Evolutionary conservation across 2,329 filamentous ascomycete species (phyloP).

Genomic region (Penicillium sp.): DNA sequence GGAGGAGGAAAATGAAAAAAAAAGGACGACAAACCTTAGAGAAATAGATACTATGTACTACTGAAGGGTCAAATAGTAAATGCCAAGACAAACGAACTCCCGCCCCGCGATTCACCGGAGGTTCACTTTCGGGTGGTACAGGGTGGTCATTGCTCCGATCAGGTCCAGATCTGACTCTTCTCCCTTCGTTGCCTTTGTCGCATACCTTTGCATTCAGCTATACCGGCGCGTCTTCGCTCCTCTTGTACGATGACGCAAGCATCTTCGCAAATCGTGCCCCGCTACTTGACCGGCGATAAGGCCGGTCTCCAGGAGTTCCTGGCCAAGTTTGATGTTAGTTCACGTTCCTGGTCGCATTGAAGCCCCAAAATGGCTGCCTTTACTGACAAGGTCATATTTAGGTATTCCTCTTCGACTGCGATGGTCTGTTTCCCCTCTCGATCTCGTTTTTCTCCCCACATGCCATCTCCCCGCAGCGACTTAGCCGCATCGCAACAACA

Average conservation of each 20-base stretch:
- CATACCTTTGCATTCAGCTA: background rate
- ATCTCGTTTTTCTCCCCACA: constrained; percentile 5
- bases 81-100: constrained; percentile 3
- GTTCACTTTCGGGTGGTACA: constrained; percentile 20
- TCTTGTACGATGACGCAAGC: constrained; percentile 12
- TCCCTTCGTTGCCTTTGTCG: background rate
- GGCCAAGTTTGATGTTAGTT: constrained; percentile 83
- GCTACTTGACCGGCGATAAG: constrained; percentile 75
- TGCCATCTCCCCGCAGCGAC: background rate
- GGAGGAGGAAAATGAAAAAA: too few relatives aligned
- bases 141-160: background rate
- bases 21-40: too few relatives aligned
- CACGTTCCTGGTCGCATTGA: background rate
- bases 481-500: constrained; percentile 25
- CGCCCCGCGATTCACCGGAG: constrained; percentile 24
- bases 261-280: constrained; percentile 28
- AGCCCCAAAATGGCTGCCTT: background rate
- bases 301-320: constrained; percentile 78
- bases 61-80: too few relatives aligned
- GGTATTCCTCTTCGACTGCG: constrained; percentile 95
- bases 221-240: background rate
- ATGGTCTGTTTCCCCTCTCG: constrained; percentile 62
- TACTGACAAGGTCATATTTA: constrained; percentile 41
- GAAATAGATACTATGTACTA: too few relatives aligned
- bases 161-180: background rate